Base-by-base conservation (phyloP, 345 rosid genomes). In the Citropsis articulata region DNA sequence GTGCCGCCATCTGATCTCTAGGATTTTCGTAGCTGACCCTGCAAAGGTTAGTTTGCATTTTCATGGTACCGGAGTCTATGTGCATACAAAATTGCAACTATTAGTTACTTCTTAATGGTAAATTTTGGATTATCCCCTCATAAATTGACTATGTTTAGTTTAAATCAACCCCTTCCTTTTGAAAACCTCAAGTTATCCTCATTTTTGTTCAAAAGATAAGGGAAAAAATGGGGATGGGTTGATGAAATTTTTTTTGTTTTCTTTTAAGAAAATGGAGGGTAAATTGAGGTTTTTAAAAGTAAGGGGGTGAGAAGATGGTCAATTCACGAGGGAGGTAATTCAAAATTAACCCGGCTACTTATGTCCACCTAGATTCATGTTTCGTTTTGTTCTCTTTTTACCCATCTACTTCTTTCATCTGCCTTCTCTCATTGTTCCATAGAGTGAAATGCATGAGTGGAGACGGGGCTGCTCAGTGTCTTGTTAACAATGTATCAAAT, bases 1-100 rank as follows among this genome's bases (percentile, higher is more conserved):
- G 82, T 97, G 99, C 84, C 88, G 78, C 55, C 98, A 94, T 84
- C 81, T 97, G 81, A 93, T 97, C 79, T 94, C 99, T 1, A 89
- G 98, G 86, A 97, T 97, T 79, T 97, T 97, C 33, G 96, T 90
- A 27, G 98, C 99, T 56, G 99, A 97, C 70, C 95, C 99, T 75
- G 88, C 91, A 31, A 89, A 87, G 97, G 99, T 90, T 66, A 81
- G 83, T 83, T 60, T 75, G 3, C 50, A 70, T 61, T 13, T 45
- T 74, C 53, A 78, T 33, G 76, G 59, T 31, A 78, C 62, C 45
- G 25, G 7, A 31, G 60, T 68, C 79, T 53, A 50, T 18, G 55
- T 65, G 19, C 42, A 53, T 36, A 18, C 7, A 65, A 18, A 13
- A 12, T 57, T 3, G 56, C 38, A 1, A 24, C 24, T 45, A 12